Evolutionary conservation across 371 early-diverging fungal species (phyloP), one percentile per base, ranked within the genome.

Genomic region (Mucor plumbeus): DNA sequence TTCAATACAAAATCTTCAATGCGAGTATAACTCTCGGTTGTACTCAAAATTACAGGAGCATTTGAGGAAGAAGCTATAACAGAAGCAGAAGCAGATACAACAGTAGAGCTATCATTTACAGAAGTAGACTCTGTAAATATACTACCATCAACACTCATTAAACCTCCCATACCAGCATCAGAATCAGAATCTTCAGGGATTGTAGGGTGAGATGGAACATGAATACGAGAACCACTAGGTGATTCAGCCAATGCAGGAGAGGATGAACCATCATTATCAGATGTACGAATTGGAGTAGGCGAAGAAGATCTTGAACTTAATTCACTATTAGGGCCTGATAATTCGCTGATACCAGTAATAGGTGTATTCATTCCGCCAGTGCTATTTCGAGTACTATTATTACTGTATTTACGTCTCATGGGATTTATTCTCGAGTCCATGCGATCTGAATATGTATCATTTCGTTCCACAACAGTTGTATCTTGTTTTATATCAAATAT

Each of bases 1-100:
- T 91, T 90, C 39, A 99, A 68, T 8, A 88, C 72, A 15, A 98
- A 72, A 69, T 98, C 98, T 64, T 98, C 99, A 58, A 97, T 95
- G 21, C 90, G 73, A 10, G 84, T 81, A 48, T 77, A 83, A 50
- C 75, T 83, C 15, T 77, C 81, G 4, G 47, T 47, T 5, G 47
- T 47, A 19, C 47, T 47, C 8, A 47, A 19, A 8, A 19, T 47
- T 5, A 8, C 44, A 15, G 57, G 8, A 13, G 58, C n/a, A 36
- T 47, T 34, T 2, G 56, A 26, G 19, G 61, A 14, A 60, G 53
- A 40, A 10, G 59, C 53, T 31, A 26, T 43, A 8, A 38, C 33
- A 11, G 35, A 34, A 7, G 34, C 17, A 38, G 64, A 17, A 41
- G 60, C 36, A 6, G 55, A 26, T 6, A 43, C 17, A 3, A 17